Percentiles rank a stretch among this genome's conserved stretches.
Conservation (phyloP, 768 basidiomycete genomes). For the Megacollybia marginata region DNA sequence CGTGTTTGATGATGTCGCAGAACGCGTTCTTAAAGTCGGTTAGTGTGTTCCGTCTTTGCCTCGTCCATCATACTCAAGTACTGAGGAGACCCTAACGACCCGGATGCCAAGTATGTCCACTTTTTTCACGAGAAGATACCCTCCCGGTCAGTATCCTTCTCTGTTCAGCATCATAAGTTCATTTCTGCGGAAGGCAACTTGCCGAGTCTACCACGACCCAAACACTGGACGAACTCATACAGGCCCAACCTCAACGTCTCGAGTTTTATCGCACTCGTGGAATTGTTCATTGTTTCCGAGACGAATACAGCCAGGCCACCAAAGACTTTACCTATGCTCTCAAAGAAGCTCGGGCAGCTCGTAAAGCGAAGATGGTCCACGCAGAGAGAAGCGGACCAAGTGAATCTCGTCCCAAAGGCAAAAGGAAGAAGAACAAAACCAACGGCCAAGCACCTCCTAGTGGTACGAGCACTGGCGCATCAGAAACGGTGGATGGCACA, state of each 20-base stretch:
- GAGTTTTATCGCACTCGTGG: slow-evolving; percentile 89
- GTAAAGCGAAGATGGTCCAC: slow-evolving; percentile 58
- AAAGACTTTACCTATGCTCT: slow-evolving; percentile 80
- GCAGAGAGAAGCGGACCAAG: slow-evolving; percentile 20
- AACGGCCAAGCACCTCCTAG: slow-evolving; percentile 64
- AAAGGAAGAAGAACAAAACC: slow-evolving; percentile 50
- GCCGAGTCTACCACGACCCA: slow-evolving; percentile 76
- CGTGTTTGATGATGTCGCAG: slow-evolving; percentile 89
- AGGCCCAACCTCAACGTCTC: slow-evolving; percentile 62
- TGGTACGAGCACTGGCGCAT: slow-evolving; percentile 50
- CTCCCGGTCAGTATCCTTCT: slow-evolving; percentile 53
- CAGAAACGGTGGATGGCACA: slow-evolving; percentile 37
- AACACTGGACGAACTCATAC: slow-evolving; percentile 76
- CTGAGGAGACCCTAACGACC: slow-evolving; percentile 59
- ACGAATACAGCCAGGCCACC: slow-evolving; percentile 67
- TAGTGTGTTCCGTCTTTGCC: slow-evolving; percentile 12
- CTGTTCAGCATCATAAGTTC: slow-evolving; percentile 2
- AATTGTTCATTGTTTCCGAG: slow-evolving; percentile 83
- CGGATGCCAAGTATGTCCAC: slow-evolving; percentile 82
- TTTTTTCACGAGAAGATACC: slow-evolving; percentile 96
- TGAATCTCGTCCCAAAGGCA: slow-evolving; percentile 30
- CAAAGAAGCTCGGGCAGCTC: slow-evolving; percentile 64
- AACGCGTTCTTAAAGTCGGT: slow-evolving; percentile 72
- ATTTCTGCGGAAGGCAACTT: slow-evolving; percentile 51
- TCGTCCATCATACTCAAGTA: not conserved